Evolutionary conservation across 495 filamentous ascomycete genomes (phyloP).

Genomic region (Extremus antarcticus): DNA sequence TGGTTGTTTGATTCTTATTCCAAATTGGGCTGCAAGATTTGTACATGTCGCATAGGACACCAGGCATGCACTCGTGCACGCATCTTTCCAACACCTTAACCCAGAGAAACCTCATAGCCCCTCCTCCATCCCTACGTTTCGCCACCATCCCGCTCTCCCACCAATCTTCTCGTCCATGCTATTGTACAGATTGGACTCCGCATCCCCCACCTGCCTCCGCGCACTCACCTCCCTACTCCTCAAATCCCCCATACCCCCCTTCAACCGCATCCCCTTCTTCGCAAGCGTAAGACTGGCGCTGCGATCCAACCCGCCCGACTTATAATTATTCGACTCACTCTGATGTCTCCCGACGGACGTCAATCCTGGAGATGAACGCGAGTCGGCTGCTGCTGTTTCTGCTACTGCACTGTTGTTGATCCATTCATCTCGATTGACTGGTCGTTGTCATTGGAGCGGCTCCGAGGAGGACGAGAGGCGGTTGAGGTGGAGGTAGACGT

Average conservation of each 20-base stretch:
- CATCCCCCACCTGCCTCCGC: constrained; percentile 78
- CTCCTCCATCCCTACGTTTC: constrained; percentile 1
- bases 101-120: not conserved
- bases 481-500: constrained; percentile 97
- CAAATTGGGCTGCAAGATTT: too few species aligned
- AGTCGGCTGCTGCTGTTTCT: constrained; percentile 1
- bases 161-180: not conserved
- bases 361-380: constrained; percentile 64
- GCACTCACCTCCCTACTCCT: constrained; percentile 60
- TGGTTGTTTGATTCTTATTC: too few species aligned
- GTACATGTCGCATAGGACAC: too few species aligned
- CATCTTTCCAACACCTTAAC: not conserved
- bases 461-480: constrained; percentile 89
- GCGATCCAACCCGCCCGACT: constrained; percentile 3
- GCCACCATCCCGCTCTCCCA: not conserved
- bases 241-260: constrained; percentile 32
- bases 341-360: constrained; percentile 35
- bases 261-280: constrained; percentile 37
- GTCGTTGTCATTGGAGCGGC: constrained; percentile 95
- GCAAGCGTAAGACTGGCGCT: constrained; percentile 18
- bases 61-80: too few species aligned
- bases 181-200: constrained; percentile 38
- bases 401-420: constrained; percentile 15
- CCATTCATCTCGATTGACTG: constrained; percentile 75
- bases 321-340: not conserved